Evolutionary conservation across 805 yeast genomes (phyloP), one percentile per base, ranked within the genome.

Genomic region (Kuraishia hungarica): DNA sequence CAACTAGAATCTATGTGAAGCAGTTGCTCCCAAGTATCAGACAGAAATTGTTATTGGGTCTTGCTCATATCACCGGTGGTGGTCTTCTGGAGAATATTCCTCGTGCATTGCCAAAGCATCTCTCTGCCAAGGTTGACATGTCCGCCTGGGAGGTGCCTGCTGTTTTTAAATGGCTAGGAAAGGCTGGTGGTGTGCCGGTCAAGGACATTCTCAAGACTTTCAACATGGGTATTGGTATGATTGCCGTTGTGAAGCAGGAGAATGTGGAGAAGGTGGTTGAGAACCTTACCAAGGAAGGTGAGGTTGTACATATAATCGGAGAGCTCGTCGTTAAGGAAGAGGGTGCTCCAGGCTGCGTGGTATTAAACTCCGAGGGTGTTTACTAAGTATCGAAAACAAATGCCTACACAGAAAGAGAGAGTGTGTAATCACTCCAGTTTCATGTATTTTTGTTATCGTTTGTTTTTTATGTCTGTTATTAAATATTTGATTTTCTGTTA

Each of bases 31-130:
- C 87, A 51, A 82, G 89, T 1, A 79, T 92, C 59, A 80, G 78
- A 63, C 76, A 86, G 64, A 84, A 78, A 39, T 72, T 87, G 56
- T 67, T 93, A 51, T 76, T 91, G 55, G 99, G 97, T 57, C 79
- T 94, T 67, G 97, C 99, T 2, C 96, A 94, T 66, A 94, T 94
- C 65, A 94, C 99, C 23, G 99, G 99, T 58, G 99, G 99, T 70
- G 99, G 99, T 54, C 77, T 94, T 54, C 86, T 94, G 28, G 99
- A 94, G 72, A 94, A 94, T 71, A 84, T 93, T 56, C 99, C 99
- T 54, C 83, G 99, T 68, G 94, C 96, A 20, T 77, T 94, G 58
- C 99, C 99, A 56, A 72, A 81, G 56, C 71, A 82, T 62, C 75
- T 94, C 58, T 84, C 86, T 63, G 99, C 97, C 15, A 76, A 76